Conservation (phyloP, 305 asterid genomes). For the Ajuga reptans region DNA sequence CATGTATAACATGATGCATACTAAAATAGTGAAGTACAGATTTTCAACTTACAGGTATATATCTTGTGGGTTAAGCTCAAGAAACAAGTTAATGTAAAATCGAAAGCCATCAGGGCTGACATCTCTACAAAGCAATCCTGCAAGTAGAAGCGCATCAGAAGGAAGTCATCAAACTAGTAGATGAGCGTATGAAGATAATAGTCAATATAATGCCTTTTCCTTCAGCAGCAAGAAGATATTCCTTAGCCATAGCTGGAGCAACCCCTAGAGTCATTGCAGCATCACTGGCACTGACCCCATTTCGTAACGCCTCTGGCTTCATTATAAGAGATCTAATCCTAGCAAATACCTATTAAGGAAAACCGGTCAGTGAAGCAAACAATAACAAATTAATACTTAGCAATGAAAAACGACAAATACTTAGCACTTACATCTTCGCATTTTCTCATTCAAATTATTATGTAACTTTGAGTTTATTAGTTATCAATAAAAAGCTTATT, state of each 20-base stretch:
- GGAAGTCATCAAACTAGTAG: neutral
- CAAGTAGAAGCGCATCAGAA: constrained; percentile 25
- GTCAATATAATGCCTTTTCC: constrained; percentile 50
- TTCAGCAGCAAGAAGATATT: constrained; percentile 92
- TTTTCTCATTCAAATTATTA: neutral
- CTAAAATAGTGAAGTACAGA: neutral
- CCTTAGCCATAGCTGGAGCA: constrained; percentile 97
- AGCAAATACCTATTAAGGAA: constrained; percentile 42
- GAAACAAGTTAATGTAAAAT: constrained; percentile 66
- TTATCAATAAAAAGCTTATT: constrained; percentile 11
- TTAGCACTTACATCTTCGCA: too few species aligned
- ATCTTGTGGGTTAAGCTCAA: constrained; percentile 51
- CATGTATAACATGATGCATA: constrained; percentile 1
- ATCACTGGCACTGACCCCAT: constrained; percentile 78
- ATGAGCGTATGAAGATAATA: neutral
- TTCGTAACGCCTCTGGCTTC: constrained; percentile 53
- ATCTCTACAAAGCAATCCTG: constrained; percentile 92
- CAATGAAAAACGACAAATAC: too few species aligned
- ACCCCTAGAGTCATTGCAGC: constrained; percentile 92
- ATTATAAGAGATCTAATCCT: constrained; percentile 63
- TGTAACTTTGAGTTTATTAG: neutral
- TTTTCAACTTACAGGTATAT: constrained; percentile 49
- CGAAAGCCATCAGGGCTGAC: constrained; percentile 92
- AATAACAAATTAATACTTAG: too few species aligned
- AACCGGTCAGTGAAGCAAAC: neutral